phyloP scores from a whole-genome alignment of 495 filamentous ascomycete species.

The Lichenothelia convexa region DNA sequence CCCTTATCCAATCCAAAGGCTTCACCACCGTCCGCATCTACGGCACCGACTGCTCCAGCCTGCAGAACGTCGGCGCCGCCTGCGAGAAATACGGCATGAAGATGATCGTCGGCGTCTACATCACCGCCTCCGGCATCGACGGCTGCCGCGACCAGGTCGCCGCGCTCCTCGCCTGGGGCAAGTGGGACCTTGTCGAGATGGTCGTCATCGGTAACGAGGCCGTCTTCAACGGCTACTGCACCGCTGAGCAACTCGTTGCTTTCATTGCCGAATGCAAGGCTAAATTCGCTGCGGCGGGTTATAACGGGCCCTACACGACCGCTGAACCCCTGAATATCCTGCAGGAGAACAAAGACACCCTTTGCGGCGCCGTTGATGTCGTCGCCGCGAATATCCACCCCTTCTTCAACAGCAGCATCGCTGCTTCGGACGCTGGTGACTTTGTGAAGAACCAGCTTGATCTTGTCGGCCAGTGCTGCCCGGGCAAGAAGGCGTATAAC shows the following conservation, averaged over 20 bases:
- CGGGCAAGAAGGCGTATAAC: conserved; percentile 38
- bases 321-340: conserved; percentile 58
- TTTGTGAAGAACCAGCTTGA: conserved; percentile 38
- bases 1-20: conserved; percentile 35
- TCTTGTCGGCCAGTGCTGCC: conserved; percentile 33
- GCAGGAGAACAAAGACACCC: conserved; percentile 39
- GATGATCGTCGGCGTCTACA: conserved; percentile 56
- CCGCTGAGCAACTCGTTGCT: conserved; percentile 40
- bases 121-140: conserved; percentile 44
- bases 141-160: conserved; percentile 29
- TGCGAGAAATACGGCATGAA: conserved; percentile 39
- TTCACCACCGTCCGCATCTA: conserved; percentile 59
- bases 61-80: conserved; percentile 37
- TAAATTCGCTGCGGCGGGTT: conserved; percentile 42
- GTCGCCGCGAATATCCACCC: conserved; percentile 68
- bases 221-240: conserved; percentile 36
- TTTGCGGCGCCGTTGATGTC: conserved; percentile 60
- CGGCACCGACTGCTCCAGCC: conserved; percentile 61
- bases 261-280: conserved; percentile 39
- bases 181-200: conserved; percentile 50
- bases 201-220: conserved; percentile 68
- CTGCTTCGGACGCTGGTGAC: conserved; percentile 37
- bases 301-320: conserved; percentile 53
- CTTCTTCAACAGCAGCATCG: conserved; percentile 54
- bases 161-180: conserved; percentile 34